Percentiles rank a stretch among this genome's conserved stretches.
Conservation (phyloP, 768 basidiomycete genomes). For the Kwoniella sp. region DNA sequence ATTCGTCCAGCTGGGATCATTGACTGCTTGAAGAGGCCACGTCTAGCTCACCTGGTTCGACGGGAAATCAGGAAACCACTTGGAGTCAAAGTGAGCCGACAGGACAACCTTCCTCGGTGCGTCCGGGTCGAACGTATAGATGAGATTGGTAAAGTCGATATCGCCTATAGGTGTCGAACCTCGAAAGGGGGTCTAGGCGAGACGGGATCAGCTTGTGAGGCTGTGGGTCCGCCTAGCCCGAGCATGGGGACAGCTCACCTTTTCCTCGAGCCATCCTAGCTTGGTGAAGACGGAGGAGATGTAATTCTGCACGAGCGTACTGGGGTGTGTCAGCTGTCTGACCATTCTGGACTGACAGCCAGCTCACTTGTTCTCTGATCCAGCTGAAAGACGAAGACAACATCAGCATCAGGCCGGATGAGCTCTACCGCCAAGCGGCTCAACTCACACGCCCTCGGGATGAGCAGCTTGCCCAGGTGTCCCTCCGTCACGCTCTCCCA, state of each 20-base stretch:
- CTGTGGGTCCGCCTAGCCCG: background rate
- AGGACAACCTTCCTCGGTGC: slow-evolving; percentile 76
- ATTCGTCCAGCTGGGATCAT: too few relatives aligned
- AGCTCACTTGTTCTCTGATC: slow-evolving; percentile 48
- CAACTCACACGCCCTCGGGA: slow-evolving; percentile 71
- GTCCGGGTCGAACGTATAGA: slow-evolving; percentile 88
- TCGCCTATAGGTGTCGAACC: slow-evolving; percentile 74
- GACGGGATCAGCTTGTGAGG: background rate
- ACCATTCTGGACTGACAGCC: too few relatives aligned
- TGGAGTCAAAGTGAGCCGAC: slow-evolving; percentile 92
- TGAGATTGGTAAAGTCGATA: slow-evolving; percentile 78
- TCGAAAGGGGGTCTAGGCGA: slow-evolving; percentile 62
- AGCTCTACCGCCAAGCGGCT: background rate
- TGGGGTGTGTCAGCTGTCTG: slow-evolving; percentile 63
- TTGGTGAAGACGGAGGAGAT: slow-evolving; percentile 66
- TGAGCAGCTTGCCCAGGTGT: slow-evolving; percentile 75
- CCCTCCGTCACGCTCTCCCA: slow-evolving; percentile 40
- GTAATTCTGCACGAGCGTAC: slow-evolving; percentile 74
- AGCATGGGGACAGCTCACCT: slow-evolving; percentile 38
- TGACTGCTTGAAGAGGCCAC: too few relatives aligned
- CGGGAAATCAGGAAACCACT: slow-evolving; percentile 70
- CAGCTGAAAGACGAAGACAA: slow-evolving; percentile 27
- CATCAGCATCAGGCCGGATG: background rate
- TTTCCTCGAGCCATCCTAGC: slow-evolving; percentile 81
- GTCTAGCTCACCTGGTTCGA: slow-evolving; percentile 70